Conservation (phyloP, 1,139 yeast species). For the Suhomyces chickasaworum region DNA sequence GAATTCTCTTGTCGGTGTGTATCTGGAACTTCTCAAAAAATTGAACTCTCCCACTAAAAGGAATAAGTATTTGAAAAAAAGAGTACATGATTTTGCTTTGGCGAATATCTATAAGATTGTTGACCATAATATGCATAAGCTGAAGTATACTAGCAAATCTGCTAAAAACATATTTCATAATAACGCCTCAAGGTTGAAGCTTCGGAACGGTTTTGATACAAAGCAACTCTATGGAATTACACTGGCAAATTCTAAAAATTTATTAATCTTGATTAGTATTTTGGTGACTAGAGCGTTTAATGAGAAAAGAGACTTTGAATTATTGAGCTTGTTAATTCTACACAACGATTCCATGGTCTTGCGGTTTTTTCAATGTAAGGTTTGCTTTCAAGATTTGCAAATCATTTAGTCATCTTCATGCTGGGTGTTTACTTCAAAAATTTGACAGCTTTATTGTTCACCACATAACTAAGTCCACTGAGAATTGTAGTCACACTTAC, state of each 20-base stretch:
- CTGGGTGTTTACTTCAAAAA: constrained; percentile 9
- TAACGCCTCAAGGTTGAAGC: neutral
- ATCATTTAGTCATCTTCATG: neutral
- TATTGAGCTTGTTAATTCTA: constrained; percentile 9
- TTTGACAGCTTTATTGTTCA: constrained; percentile 15
- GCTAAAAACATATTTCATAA: neutral
- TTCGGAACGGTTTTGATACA: neutral
- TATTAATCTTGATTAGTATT: constrained; percentile 3
- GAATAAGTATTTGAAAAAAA: neutral
- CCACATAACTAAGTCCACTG: constrained; percentile 72
- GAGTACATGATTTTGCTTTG: constrained; percentile 2
- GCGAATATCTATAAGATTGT: constrained; percentile 4
- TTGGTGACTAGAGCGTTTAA: constrained; percentile 4
- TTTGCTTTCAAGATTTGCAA: neutral
- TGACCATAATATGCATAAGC: neutral
- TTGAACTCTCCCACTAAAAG: neutral
- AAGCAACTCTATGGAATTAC: neutral
- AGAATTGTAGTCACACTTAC: constrained; percentile 78
- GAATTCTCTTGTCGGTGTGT: neutral
- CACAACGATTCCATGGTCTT: constrained; percentile 1
- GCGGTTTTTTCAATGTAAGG: neutral
- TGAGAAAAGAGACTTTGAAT: constrained; percentile 1
- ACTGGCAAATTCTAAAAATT: neutral
- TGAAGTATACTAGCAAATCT: neutral
- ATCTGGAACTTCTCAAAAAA: neutral